Conservation (phyloP, 1,284 basidiomycete species). For the Boletus nobilissimus region DNA sequence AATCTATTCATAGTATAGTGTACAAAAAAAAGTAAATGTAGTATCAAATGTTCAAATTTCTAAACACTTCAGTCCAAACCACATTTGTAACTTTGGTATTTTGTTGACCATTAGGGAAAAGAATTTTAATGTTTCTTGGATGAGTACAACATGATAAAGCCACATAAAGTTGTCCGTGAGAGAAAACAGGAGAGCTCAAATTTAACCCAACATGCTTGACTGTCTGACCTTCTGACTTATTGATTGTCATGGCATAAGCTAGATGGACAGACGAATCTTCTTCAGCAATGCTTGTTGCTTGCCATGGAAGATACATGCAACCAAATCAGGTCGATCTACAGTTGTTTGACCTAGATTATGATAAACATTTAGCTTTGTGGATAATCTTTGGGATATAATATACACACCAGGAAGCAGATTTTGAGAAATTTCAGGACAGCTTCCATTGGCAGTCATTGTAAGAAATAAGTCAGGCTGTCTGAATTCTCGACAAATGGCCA, state of each 20-base stretch:
- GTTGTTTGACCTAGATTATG: constrained; percentile 48
- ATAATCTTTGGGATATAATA: too few species aligned
- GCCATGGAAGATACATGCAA: constrained; percentile 56
- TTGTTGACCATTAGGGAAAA: background rate
- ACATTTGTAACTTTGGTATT: background rate
- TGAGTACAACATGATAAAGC: constrained; percentile 9
- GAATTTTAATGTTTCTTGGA: background rate
- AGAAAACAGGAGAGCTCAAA: constrained; percentile 8
- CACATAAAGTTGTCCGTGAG: constrained; percentile 23
- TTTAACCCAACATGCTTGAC: constrained; percentile 20
- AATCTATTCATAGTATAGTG: background rate
- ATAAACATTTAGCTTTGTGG: too few species aligned
- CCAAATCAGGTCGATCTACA: constrained; percentile 57
- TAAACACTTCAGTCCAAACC: background rate
- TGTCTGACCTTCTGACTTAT: constrained; percentile 20
- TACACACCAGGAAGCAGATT: constrained; percentile 47
- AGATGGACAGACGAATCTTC: background rate
- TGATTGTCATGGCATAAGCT: too few species aligned
- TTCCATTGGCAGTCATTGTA: constrained; percentile 49
- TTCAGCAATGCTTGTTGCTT: constrained; percentile 53
- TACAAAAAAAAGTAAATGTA: background rate
- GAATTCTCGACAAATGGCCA: constrained; percentile 22
- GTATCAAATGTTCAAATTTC: background rate
- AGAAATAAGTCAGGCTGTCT: constrained; percentile 25
- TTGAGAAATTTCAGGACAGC: constrained; percentile 55